Conservation (phyloP, 148 eudicot species). For the Oxyria digyna region DNA sequence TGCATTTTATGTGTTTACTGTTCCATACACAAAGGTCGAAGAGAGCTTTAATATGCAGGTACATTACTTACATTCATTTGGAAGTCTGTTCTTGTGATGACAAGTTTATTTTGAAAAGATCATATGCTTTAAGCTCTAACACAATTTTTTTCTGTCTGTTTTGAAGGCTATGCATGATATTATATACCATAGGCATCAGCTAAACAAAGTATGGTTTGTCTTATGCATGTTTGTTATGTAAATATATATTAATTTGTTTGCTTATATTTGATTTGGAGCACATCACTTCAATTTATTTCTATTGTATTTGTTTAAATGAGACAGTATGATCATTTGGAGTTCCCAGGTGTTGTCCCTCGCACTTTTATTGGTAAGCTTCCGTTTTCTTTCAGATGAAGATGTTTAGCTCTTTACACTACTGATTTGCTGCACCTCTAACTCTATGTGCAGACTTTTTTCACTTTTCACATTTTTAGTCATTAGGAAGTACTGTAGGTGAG, state of each 20-base stretch:
- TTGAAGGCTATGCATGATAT: slow-evolving; percentile 92
- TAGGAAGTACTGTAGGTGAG: not conserved
- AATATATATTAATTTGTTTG: not conserved
- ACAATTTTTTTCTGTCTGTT: slow-evolving; percentile 5
- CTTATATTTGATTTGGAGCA: not conserved
- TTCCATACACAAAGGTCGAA: slow-evolving; percentile 96
- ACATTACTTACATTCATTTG: not conserved
- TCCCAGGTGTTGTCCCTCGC: slow-evolving; percentile 98
- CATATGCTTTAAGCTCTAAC: slow-evolving; percentile 2
- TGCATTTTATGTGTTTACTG: slow-evolving; percentile 71
- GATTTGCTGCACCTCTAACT: not conserved
- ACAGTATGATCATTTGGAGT: slow-evolving; percentile 98
- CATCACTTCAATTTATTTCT: not conserved
- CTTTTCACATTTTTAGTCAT: not conserved
- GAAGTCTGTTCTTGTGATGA: not conserved
- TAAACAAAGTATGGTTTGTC: slow-evolving; percentile 44
- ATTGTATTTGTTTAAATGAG: not conserved
- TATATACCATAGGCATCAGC: slow-evolving; percentile 63
- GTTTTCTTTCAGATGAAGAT: not conserved
- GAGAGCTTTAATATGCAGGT: slow-evolving; percentile 99
- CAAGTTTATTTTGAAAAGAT: not conserved
- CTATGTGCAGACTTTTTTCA: not conserved
- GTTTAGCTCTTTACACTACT: not conserved
- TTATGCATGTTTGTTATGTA: not conserved
- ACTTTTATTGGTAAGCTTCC: slow-evolving; percentile 58